Evolutionary conservation across 352 stramenopile genomes (phyloP).

Genomic region (Phytophthora brassicae): DNA sequence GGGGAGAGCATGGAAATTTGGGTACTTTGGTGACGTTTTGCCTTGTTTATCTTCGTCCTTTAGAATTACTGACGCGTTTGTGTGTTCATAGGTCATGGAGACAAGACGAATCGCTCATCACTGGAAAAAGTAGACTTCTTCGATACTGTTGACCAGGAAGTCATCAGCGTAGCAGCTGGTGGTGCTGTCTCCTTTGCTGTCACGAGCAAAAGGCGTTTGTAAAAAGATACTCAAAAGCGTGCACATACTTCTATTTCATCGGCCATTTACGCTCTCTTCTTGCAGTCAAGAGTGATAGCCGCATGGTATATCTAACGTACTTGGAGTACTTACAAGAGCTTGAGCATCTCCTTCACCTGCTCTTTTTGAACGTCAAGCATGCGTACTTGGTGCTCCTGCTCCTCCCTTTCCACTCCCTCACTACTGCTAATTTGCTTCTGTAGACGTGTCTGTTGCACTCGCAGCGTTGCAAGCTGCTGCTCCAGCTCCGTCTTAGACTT

Average conservation of each 20-base stretch:
- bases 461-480: constrained; percentile 41
- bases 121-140: constrained; percentile 62
- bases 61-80: not conserved
- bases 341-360: constrained; percentile 52
- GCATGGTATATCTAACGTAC: too few species aligned
- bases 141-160: constrained; percentile 15
- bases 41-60: not conserved
- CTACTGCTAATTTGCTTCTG: constrained; percentile 23
- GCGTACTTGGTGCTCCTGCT: constrained; percentile 50
- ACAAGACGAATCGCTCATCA: constrained; percentile 40
- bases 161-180: constrained; percentile 44
- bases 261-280: not conserved
- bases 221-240: constrained; percentile 9
- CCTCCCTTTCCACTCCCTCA: constrained; percentile 27
- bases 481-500: constrained; percentile 48
- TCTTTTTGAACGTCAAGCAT: constrained; percentile 61
- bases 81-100: constrained; percentile 50
- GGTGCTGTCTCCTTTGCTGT: constrained; percentile 71
- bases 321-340: constrained; percentile 41
- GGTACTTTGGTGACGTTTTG: constrained; percentile 55
- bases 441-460: constrained; percentile 35
- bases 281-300: too few species aligned
- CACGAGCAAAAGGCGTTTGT: constrained; percentile 8
- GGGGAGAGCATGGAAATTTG: constrained; percentile 85
- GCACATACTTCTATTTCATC: constrained; percentile 24